Percentiles rank a stretch among this genome's conserved stretches.
phyloP scores from a whole-genome alignment of 805 yeast genomes.

The Candida ovalis region DNA sequence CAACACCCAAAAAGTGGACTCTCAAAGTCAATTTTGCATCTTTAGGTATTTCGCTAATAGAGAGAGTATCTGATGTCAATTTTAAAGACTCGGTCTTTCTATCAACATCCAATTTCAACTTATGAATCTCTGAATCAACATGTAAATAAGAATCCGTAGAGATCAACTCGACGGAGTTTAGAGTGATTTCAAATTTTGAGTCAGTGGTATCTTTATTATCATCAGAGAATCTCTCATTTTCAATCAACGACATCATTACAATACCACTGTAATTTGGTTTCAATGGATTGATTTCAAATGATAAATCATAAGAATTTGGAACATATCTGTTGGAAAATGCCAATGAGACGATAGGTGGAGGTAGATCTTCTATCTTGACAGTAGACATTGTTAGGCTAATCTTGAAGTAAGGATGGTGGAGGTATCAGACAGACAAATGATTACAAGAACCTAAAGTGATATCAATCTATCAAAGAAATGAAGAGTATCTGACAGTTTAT shows the following conservation, averaged over 20 bases:
- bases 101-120: slow-evolving; percentile 28
- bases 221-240: slow-evolving; percentile 20
- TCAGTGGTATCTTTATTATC: slow-evolving; percentile 4
- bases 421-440: too few relatives aligned
- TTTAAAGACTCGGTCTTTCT: slow-evolving; percentile 37
- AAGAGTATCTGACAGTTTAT: background rate
- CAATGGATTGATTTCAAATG: slow-evolving; percentile 32
- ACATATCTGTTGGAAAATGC: slow-evolving; percentile 32
- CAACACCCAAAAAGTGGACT: slow-evolving; percentile 47
- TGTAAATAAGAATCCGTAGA: slow-evolving; percentile 32
- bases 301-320: slow-evolving; percentile 38
- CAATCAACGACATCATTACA: slow-evolving; percentile 30
- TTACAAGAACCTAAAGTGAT: too few relatives aligned
- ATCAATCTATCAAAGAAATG: too few relatives aligned
- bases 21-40: slow-evolving; percentile 12
- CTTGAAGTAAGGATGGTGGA: background rate
- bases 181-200: slow-evolving; percentile 24
- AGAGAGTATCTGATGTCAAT: slow-evolving; percentile 26
- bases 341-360: slow-evolving; percentile 20
- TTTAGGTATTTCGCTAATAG: slow-evolving; percentile 13
- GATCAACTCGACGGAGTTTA: slow-evolving; percentile 41
- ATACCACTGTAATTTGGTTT: slow-evolving; percentile 46
- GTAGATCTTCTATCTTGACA: slow-evolving; percentile 4
- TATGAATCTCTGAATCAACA: slow-evolving; percentile 11
- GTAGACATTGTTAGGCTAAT: slow-evolving; percentile 2